These are phyloP conservation scores for Alternaria burnsii DNA, from an alignment of 2,329 filamentous ascomycete genomes.

Conservation along the genomic window DNA sequence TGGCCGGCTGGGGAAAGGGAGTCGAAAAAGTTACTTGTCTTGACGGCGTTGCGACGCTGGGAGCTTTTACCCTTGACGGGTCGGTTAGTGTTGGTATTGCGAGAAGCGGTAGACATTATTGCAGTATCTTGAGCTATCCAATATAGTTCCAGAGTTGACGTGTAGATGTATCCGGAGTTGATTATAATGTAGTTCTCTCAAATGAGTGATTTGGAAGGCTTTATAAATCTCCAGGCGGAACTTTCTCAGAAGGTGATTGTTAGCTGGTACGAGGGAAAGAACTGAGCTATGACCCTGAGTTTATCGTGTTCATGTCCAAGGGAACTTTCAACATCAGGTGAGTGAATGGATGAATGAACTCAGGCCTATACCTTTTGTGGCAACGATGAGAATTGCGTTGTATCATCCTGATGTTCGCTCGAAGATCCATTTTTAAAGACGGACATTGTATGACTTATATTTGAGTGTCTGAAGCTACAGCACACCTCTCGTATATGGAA, in stretches of 20 bases:
- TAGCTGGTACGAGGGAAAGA: background rate
- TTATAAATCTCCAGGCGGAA: background rate
- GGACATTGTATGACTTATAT: background rate
- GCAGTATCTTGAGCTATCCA: background rate
- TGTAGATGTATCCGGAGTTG: background rate
- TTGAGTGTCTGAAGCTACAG: too few species aligned
- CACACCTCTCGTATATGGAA: too few species aligned
- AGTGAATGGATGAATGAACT: background rate
- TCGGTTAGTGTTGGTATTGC: background rate
- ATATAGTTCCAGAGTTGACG: background rate
- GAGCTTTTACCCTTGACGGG: background rate
- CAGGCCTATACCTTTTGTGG: background rate
- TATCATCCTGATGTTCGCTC: background rate
- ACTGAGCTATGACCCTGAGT: background rate
- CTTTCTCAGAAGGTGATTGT: background rate
- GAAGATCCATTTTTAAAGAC: background rate
- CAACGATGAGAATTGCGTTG: background rate
- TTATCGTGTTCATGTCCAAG: background rate
- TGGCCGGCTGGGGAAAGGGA: conserved; percentile 10
- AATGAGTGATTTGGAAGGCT: background rate
- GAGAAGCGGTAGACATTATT: background rate
- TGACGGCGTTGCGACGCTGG: background rate
- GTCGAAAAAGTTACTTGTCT: background rate
- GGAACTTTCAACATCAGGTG: too few species aligned
- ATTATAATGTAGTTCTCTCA: background rate